Evolutionary conservation across 306 rosid genomes (phyloP).

Genomic region (Arachis hypogaea): DNA sequence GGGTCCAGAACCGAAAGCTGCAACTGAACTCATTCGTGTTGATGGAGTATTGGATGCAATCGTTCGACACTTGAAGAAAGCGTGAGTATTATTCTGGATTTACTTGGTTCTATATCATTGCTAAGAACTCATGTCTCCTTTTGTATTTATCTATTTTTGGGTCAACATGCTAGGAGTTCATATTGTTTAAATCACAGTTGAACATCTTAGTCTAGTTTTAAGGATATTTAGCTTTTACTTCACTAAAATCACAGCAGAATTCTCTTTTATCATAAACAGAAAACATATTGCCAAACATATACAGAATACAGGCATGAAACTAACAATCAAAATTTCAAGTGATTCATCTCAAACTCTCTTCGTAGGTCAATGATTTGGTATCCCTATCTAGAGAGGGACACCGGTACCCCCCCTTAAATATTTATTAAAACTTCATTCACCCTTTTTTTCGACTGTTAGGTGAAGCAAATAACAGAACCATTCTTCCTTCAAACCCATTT

Average conservation of each 20-base stretch:
- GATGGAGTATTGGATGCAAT: conserved; percentile 89
- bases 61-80: conserved; percentile 80
- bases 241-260: conserved; percentile 3
- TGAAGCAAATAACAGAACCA: too few relatives aligned
- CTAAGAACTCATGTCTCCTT: neutral
- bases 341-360: neutral
- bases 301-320: neutral
- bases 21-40: conserved; percentile 72
- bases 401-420: too few relatives aligned
- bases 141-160: neutral
- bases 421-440: too few relatives aligned
- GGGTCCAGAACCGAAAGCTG: conserved; percentile 94
- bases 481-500: too few relatives aligned
- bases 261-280: neutral
- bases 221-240: neutral
- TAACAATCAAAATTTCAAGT: neutral
- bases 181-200: conserved; percentile 5
- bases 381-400: too few relatives aligned
- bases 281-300: neutral
- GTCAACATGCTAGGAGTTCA: conserved; percentile 24
- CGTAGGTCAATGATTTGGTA: too few relatives aligned
- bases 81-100: conserved; percentile 57
- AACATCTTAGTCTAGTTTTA: conserved; percentile 3
- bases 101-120: conserved; percentile 28
- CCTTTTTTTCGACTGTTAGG: too few relatives aligned